Percentiles rank a stretch among this genome's conserved stretches.
Evolutionary conservation across 2,329 filamentous ascomycete genomes (phyloP).

Genomic region (Fusarium scirpi): DNA sequence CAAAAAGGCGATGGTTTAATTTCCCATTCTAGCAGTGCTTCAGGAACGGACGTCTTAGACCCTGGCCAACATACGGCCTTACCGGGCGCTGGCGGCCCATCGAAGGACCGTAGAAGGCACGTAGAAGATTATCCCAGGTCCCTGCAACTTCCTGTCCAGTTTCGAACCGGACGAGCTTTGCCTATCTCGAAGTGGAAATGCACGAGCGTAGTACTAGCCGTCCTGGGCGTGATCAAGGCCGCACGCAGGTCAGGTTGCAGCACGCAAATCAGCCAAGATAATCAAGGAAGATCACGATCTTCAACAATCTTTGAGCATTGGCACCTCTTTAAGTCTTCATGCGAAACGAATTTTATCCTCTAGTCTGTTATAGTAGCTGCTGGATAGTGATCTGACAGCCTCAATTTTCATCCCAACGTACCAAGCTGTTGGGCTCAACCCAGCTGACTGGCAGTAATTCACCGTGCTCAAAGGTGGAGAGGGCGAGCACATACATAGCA

Average conservation of each 20-base stretch:
- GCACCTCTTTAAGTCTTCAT: slow-evolving; percentile 21
- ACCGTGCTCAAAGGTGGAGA: slow-evolving; percentile 23
- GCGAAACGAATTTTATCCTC: slow-evolving; percentile 8
- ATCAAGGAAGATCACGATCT: slow-evolving; percentile 19
- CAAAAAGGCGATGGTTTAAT: slow-evolving; percentile 40
- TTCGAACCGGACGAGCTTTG: slow-evolving; percentile 33
- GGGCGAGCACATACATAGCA: not conserved
- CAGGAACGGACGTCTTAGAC: slow-evolving; percentile 31
- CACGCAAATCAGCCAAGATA: slow-evolving; percentile 14
- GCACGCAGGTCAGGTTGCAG: slow-evolving; percentile 44
- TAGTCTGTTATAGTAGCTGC: not conserved
- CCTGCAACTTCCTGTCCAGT: slow-evolving; percentile 31
- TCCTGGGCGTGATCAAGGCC: slow-evolving; percentile 41
- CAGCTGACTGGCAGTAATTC: slow-evolving; percentile 2
- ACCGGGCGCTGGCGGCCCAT: slow-evolving; percentile 40
- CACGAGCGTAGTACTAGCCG: slow-evolving; percentile 27
- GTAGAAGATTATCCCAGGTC: slow-evolving; percentile 22
- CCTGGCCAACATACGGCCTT: slow-evolving; percentile 43
- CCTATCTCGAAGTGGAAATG: slow-evolving; percentile 40
- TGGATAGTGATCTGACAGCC: slow-evolving; percentile 6
- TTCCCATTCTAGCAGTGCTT: slow-evolving; percentile 43
- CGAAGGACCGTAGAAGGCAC: slow-evolving; percentile 44
- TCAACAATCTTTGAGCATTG: slow-evolving; percentile 23
- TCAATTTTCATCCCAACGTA: slow-evolving; percentile 16
- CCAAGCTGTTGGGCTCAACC: slow-evolving; percentile 17